Percentiles rank a stretch among this genome's conserved stretches.
Evolutionary conservation across 352 stramenopile genomes (phyloP).

Genomic region (Phytopythium aichiense): DNA sequence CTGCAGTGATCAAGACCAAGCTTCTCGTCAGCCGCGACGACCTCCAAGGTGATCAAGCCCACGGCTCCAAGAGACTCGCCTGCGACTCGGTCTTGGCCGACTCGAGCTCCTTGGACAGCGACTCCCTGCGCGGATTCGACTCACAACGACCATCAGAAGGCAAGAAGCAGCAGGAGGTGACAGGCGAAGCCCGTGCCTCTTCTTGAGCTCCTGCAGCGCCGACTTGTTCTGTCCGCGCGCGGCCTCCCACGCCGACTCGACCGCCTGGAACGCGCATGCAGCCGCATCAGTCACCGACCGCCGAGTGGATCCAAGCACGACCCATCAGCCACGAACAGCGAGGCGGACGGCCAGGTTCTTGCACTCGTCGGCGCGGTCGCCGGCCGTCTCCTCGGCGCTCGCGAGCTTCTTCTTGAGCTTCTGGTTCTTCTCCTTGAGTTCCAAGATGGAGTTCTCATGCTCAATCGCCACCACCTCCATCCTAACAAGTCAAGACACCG

Average conservation of each 20-base stretch:
- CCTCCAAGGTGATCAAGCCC: constrained; percentile 2
- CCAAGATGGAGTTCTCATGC: constrained; percentile 66
- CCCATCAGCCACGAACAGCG: constrained; percentile 26
- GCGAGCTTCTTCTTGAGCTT: constrained; percentile 67
- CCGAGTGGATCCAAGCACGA: neutral
- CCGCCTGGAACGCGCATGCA: constrained; percentile 28
- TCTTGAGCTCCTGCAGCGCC: constrained; percentile 75
- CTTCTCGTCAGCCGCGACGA: neutral
- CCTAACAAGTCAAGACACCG: constrained; percentile 10
- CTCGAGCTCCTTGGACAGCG: constrained; percentile 62
- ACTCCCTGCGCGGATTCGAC: constrained; percentile 28
- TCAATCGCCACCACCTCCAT: constrained; percentile 71
- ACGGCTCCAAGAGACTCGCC: constrained; percentile 13
- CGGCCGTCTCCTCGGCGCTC: constrained; percentile 34
- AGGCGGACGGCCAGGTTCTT: constrained; percentile 63
- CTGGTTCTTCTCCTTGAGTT: constrained; percentile 73
- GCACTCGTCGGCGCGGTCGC: constrained; percentile 62
- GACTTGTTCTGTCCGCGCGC: constrained; percentile 77
- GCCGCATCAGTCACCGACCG: neutral
- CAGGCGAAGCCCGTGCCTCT: constrained; percentile 31
- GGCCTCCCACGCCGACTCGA: constrained; percentile 76
- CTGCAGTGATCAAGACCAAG: constrained; percentile 12
- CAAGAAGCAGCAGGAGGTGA: neutral
- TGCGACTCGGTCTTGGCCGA: constrained; percentile 65
- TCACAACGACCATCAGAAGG: neutral